A percentile compares a stretch with the other conserved stretches of the same genome.
Conservation (phyloP, 2,329 filamentous ascomycete species). For the Neofusicoccum umdonicola region DNA sequence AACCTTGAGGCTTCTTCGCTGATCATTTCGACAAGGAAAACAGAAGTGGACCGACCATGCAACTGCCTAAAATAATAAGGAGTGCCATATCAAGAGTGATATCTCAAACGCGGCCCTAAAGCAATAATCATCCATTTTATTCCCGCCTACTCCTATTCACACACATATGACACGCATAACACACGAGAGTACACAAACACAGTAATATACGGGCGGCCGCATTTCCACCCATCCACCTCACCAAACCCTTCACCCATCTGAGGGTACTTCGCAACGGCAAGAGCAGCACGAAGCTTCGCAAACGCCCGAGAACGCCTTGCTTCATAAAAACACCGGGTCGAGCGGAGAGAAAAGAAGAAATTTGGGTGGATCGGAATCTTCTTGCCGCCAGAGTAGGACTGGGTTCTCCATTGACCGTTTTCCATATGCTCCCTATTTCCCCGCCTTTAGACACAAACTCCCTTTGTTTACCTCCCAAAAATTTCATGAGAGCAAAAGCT, state of each 20-base stretch:
- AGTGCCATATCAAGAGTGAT: no score
- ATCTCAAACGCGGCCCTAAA: neutral
- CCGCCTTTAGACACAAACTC: neutral
- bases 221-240: neutral
- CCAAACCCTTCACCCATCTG: neutral
- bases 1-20: no score
- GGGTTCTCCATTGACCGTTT: neutral
- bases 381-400: no score
- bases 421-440: neutral
- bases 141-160: neutral
- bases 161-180: neutral
- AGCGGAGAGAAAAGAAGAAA: neutral
- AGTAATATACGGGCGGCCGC: neutral
- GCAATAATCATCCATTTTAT: neutral
- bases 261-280: no score
- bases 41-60: no score
- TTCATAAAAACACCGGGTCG: neutral
- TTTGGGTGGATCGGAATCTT: neutral
- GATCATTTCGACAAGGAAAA: no score
- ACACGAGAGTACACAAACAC: neutral
- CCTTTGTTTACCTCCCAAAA: neutral
- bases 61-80: no score
- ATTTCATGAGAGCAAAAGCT: neutral
- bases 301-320: neutral
- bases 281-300: neutral